A percentile compares a stretch with the other conserved stretches of the same genome.
Conservation (phyloP, 306 rosid species). For the Quercus engelmannii region DNA sequence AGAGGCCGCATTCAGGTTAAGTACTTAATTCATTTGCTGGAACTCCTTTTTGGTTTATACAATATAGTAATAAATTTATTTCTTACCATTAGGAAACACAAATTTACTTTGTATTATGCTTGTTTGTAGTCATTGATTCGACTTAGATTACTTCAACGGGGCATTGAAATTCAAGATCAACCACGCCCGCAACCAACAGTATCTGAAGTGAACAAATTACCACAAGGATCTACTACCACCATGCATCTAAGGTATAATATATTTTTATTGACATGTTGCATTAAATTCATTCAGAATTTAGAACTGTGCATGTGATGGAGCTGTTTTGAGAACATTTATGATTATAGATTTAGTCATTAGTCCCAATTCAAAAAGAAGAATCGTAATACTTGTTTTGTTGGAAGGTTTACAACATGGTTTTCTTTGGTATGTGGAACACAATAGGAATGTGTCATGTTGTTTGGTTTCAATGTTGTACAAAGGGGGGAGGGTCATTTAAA, state of each 20-base stretch:
- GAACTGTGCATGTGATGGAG: neutral
- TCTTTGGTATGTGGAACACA: neutral
- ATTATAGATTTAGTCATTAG: too few species aligned
- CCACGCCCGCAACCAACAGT: constrained; percentile 14
- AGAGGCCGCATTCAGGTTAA: constrained; percentile 84
- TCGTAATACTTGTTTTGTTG: too few species aligned
- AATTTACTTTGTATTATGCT: neutral
- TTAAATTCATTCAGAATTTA: too few species aligned
- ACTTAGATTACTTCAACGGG: constrained; percentile 55
- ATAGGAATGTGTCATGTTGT: neutral
- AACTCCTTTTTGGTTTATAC: neutral
- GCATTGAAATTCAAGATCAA: constrained; percentile 29
- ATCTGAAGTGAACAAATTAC: constrained; percentile 28
- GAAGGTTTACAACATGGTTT: neutral
- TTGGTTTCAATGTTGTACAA: too few species aligned
- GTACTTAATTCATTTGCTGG: neutral
- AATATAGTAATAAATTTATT: neutral
- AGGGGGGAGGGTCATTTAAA: too few species aligned
- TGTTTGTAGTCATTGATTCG: constrained; percentile 64
- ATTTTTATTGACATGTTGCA: too few species aligned
- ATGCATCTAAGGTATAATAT: constrained; percentile 60
- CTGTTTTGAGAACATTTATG: too few species aligned
- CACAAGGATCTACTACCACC: constrained; percentile 43
- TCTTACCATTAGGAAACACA: neutral
- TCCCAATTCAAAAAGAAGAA: too few species aligned